Conservation (phyloP, 257 asterid genomes). For the Solanum microdontum region DNA sequence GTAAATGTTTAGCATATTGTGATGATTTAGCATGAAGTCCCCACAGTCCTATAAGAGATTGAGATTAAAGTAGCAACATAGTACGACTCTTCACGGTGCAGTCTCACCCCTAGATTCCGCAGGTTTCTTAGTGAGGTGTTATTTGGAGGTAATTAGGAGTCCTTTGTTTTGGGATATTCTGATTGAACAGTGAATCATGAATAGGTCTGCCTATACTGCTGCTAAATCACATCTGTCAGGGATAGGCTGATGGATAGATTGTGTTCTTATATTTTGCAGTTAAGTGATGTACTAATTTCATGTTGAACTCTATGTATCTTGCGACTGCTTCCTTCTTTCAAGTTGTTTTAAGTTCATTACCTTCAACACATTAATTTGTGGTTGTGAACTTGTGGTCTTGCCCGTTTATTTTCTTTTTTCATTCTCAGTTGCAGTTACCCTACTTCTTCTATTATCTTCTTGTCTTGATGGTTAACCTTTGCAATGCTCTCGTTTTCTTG, state of each 20-base stretch:
- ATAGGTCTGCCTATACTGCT: background rate
- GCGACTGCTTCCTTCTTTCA: background rate
- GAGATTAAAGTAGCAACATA: background rate
- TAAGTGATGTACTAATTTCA: background rate
- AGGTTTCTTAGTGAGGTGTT: background rate
- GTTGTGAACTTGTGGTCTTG: background rate
- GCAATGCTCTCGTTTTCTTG: background rate
- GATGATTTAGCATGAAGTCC: background rate
- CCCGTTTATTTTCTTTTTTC: background rate
- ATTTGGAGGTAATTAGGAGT: background rate
- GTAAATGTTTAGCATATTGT: background rate
- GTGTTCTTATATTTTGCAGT: background rate
- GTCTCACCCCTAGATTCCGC: background rate
- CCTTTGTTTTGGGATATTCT: background rate
- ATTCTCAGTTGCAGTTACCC: background rate
- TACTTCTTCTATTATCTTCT: background rate
- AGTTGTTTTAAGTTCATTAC: background rate
- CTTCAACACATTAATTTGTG: background rate
- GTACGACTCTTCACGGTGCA: background rate
- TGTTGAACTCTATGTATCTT: background rate
- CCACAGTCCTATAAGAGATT: background rate
- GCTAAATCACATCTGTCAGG: background rate
- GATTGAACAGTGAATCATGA: background rate
- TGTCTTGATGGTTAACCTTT: background rate
- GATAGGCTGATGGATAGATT: background rate